These are phyloP conservation scores for Westerdykella aurantiaca DNA, from an alignment of 2,329 filamentous ascomycete species.

Conservation along the genomic window DNA sequence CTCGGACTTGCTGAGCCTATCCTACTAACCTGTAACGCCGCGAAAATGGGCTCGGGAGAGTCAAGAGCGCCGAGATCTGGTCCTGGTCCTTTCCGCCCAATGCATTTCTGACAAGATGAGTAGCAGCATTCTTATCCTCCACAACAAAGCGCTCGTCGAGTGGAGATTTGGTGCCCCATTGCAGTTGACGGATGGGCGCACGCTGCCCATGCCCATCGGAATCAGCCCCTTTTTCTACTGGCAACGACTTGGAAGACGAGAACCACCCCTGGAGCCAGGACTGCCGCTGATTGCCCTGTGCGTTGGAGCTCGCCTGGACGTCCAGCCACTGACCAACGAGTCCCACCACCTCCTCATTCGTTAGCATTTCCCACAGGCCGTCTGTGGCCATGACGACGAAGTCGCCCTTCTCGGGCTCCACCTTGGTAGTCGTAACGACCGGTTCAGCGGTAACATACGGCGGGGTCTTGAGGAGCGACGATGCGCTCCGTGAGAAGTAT, in stretches of 20 bases:
- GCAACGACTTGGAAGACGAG: conserved; percentile 52
- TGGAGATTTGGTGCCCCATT: conserved; percentile 77
- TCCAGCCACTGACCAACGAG: conserved; percentile 97
- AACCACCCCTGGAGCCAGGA: conserved; percentile 72
- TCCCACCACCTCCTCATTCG: conserved; percentile 95
- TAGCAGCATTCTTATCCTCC: conserved; percentile 92
- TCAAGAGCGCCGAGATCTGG: conserved; percentile 87
- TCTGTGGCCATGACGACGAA: conserved; percentile 96
- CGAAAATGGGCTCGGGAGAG: conserved; percentile 84
- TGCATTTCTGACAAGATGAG: conserved; percentile 90
- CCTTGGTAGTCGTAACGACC: conserved; percentile 85
- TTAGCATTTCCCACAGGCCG: conserved; percentile 98
- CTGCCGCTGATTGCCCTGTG: conserved; percentile 35
- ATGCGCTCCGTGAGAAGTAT: conserved; percentile 81
- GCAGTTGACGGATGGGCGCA: conserved; percentile 78
- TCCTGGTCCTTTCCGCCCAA: conserved; percentile 89
- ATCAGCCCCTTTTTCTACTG: conserved; percentile 60
- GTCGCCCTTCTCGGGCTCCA: conserved; percentile 83
- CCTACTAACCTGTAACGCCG: conserved; percentile 72
- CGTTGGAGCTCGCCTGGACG: conserved; percentile 51
- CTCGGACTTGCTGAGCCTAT: background rate
- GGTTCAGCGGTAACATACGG: conserved; percentile 97
- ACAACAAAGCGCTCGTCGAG: conserved; percentile 81
- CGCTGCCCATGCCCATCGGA: conserved; percentile 63
- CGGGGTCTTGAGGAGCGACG: conserved; percentile 75